Evolutionary conservation across 2,329 filamentous ascomycete genomes (phyloP).

Genomic region (Colletotrichum echinochloae): DNA sequence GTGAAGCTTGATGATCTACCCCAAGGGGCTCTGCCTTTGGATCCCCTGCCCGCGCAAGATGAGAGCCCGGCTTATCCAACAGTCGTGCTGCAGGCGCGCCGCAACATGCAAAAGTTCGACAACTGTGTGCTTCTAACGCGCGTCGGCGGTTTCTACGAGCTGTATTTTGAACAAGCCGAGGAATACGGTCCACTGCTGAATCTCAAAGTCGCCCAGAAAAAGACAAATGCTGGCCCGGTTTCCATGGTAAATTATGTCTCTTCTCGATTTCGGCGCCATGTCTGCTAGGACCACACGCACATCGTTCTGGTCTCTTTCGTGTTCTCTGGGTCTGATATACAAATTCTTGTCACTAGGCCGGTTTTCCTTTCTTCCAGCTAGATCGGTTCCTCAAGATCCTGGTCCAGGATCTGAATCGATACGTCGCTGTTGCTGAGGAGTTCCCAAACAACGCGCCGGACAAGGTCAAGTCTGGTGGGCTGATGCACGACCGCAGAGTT

Average conservation of each 20-base stretch:
- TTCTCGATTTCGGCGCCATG: conserved; percentile 3
- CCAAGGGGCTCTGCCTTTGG: conserved; percentile 60
- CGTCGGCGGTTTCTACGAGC: conserved; percentile 96
- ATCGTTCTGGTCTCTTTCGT: conserved; percentile 35
- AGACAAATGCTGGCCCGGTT: conserved; percentile 81
- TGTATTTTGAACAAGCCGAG: conserved; percentile 96
- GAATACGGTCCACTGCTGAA: conserved; percentile 88
- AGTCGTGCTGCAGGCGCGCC: conserved; percentile 87
- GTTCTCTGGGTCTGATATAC: conserved; percentile 43
- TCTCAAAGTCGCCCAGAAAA: conserved; percentile 83
- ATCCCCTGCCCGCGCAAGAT: conserved; percentile 57
- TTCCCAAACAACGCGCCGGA: conserved; percentile 79
- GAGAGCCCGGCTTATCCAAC: conserved; percentile 77
- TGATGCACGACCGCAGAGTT: conserved; percentile 87
- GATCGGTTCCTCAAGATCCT: conserved; percentile 93
- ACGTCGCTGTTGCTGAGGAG: conserved; percentile 95
- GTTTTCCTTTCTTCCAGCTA: conserved; percentile 93
- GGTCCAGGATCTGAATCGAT: conserved; percentile 89
- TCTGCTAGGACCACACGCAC: conserved; percentile 34
- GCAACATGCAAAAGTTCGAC: conserved; percentile 90
- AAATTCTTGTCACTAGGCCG: conserved; percentile 67
- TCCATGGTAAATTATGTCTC: conserved; percentile 76
- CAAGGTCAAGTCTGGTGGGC: conserved; percentile 79
- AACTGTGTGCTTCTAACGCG: conserved; percentile 93
- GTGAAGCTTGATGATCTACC: conserved; percentile 68